phyloP scores from a whole-genome alignment of 179 eudicot species.

The Monotropa hypopitys region DNA sequence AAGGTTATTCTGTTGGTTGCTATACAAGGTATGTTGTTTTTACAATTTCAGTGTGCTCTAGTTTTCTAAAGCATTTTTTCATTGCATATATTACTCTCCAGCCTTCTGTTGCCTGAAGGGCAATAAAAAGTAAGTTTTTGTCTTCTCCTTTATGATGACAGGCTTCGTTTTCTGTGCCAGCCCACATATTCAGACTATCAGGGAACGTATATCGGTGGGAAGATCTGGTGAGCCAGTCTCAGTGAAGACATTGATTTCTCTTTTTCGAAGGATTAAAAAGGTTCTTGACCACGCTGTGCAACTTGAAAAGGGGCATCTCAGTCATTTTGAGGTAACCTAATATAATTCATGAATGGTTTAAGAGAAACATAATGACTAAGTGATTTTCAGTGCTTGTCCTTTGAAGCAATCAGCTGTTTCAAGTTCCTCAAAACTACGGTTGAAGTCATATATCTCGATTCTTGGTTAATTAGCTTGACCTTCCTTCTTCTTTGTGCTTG shows the following conservation, averaged over 20 bases:
- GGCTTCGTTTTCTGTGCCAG: constrained; percentile 40
- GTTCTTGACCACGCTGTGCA: constrained; percentile 58
- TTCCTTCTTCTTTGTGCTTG: neutral
- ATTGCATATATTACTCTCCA: neutral
- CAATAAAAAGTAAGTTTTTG: neutral
- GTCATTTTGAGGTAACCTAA: constrained; percentile 80
- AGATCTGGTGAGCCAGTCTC: constrained; percentile 53
- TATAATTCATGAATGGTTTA: neutral
- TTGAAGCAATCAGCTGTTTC: neutral
- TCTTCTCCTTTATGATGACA: constrained; percentile 11
- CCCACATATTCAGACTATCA: constrained; percentile 74
- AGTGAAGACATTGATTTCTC: constrained; percentile 27
- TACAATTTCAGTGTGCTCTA: neutral
- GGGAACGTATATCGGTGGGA: constrained; percentile 81
- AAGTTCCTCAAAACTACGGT: neutral
- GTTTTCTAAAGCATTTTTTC: constrained; percentile 4
- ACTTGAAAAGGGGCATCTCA: constrained; percentile 49
- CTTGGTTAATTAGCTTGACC: neutral
- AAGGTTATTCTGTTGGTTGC: constrained; percentile 90
- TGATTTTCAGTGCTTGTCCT: neutral
- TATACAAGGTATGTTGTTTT: constrained; percentile 52
- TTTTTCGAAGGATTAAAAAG: constrained; percentile 41
- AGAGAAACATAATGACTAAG: neutral
- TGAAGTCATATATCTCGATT: neutral
- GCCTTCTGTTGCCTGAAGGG: neutral